Evolutionary conservation across 2,329 filamentous ascomycete genomes (phyloP).

Genomic region (Cadophora sp.): DNA sequence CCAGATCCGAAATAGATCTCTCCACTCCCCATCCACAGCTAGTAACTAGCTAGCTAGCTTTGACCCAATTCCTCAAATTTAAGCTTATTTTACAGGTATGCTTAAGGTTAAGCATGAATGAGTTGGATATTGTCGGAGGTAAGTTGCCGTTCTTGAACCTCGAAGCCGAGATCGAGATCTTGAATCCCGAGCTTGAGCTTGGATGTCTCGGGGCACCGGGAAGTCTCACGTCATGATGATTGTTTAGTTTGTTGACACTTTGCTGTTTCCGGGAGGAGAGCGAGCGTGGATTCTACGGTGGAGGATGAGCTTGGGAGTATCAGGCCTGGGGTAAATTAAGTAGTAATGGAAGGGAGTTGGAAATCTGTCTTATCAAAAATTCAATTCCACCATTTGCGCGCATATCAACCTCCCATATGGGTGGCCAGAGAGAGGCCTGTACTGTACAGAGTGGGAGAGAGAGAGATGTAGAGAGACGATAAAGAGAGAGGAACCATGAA

Average conservation of each 20-base stretch:
- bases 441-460: constrained; percentile 25
- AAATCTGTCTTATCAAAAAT: neutral
- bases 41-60: too few relatives aligned
- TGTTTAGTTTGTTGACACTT: neutral
- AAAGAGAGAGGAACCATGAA: constrained; percentile 10
- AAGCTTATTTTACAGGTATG: neutral
- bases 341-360: too few relatives aligned
- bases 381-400: neutral
- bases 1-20: too few relatives aligned
- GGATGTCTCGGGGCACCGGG: neutral
- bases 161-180: neutral
- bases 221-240: neutral
- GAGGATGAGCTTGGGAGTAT: too few relatives aligned
- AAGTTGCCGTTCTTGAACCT: neutral
- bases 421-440: constrained; percentile 11
- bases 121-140: neutral
- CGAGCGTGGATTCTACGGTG: too few relatives aligned
- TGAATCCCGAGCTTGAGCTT: neutral
- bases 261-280: neutral
- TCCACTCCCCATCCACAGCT: too few relatives aligned
- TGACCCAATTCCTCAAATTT: neutral
- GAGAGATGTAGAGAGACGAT: neutral
- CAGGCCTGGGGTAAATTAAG: too few relatives aligned
- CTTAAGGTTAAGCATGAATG: neutral
- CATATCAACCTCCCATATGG: constrained; percentile 19